Percentiles rank a stretch among this genome's conserved stretches.
phyloP scores from a whole-genome alignment of 257 asterid genomes.

The Solanum pinnatisectum region DNA sequence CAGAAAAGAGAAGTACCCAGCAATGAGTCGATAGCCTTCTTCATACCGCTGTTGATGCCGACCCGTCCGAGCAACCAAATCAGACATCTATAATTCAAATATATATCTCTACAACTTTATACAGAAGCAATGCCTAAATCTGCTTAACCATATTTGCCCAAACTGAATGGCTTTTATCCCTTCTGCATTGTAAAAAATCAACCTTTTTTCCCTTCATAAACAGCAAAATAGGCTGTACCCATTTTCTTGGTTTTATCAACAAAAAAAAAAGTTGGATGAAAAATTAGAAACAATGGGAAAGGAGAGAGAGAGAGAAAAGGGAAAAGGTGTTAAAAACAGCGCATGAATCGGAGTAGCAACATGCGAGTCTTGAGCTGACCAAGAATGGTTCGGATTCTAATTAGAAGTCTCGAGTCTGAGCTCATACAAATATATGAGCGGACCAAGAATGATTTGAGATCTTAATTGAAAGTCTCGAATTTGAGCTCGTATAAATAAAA shows the following conservation, averaged over 20 bases:
- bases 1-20: slow-evolving; percentile 38
- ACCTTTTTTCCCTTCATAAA: neutral
- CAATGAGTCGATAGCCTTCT: slow-evolving; percentile 79
- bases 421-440: too few species aligned
- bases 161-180: neutral
- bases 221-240: neutral
- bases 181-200: neutral
- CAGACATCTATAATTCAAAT: slow-evolving; percentile 56
- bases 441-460: too few species aligned
- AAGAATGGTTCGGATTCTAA: neutral
- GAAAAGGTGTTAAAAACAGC: slow-evolving; percentile 23
- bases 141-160: neutral
- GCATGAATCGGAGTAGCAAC: slow-evolving; percentile 40
- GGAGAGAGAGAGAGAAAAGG: neutral
- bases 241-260: slow-evolving; percentile 7
- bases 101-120: neutral
- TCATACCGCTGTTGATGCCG: slow-evolving; percentile 85
- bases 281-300: neutral
- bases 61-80: slow-evolving; percentile 89
- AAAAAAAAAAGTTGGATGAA: neutral
- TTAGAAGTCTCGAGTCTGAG: fast-evolving
- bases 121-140: neutral
- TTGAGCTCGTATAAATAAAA: too few species aligned
- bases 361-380: slow-evolving; percentile 7
- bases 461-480: too few species aligned